Percentiles rank a stretch among this genome's conserved stretches.
These are phyloP conservation scores for Boletus fagicola DNA, from an alignment of 768 basidiomycete genomes.

Conservation along the genomic window DNA sequence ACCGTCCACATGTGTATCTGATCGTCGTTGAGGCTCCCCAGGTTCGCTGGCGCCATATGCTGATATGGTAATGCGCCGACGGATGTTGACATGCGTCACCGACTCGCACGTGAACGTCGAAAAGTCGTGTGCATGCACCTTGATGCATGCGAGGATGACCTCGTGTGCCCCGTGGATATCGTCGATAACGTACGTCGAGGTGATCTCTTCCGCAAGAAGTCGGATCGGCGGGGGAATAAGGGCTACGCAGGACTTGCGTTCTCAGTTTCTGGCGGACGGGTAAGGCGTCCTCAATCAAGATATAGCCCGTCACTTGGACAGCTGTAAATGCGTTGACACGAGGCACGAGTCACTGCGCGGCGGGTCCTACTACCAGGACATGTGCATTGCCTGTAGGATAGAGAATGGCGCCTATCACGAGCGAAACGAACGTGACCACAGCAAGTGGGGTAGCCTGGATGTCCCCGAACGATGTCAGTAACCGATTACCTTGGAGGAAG, in stretches of 20 bases:
- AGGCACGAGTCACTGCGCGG: conserved; percentile 52
- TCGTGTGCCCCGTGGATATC: conserved; percentile 22
- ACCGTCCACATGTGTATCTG: conserved; percentile 66
- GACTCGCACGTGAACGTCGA: conserved; percentile 55
- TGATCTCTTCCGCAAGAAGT: conserved; percentile 50
- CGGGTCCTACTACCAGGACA: conserved; percentile 45
- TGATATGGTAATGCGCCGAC: conserved; percentile 48
- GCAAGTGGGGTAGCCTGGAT: conserved; percentile 58
- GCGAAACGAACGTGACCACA: conserved; percentile 54
- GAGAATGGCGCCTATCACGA: conserved; percentile 54
- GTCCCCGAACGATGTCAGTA: conserved; percentile 64
- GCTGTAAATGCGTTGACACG: conserved; percentile 51
- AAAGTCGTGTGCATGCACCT: conserved; percentile 45
- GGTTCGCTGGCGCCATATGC: conserved; percentile 53
- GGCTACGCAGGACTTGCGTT: conserved; percentile 36
- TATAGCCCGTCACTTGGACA: conserved; percentile 50
- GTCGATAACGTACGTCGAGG: conserved; percentile 29
- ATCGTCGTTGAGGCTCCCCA: conserved; percentile 56
- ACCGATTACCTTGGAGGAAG: conserved; percentile 52
- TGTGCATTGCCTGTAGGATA: conserved; percentile 61
- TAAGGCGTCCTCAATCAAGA: conserved; percentile 51
- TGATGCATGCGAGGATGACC: conserved; percentile 36
- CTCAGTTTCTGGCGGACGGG: conserved; percentile 49
- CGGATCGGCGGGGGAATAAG: conserved; percentile 62
- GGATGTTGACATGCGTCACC: conserved; percentile 33